Base-by-base conservation (phyloP, 148 eudicot genomes). In the Rhododendron henanense region DNA sequence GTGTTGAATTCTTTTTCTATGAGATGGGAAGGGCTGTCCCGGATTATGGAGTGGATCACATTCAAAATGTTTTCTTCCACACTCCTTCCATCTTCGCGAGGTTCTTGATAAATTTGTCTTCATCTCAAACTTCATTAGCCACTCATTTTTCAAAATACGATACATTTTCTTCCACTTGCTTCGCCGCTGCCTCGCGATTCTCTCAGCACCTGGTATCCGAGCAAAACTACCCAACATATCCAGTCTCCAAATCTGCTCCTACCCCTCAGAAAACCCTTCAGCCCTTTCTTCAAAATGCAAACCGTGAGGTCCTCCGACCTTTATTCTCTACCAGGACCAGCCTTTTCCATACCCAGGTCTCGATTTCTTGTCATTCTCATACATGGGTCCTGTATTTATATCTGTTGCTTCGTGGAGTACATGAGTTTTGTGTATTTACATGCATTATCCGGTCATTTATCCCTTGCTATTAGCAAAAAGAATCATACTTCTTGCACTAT, bases 271-370 rank as follows among this genome's bases (percentile, higher is more conserved):
- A 55, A 53, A 80, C 5, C 65, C 65, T 1, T 31, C 19, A 31
- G 18, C 18, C 57, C 25, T 10, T 33, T 31, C 35, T 51, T 31
- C 35, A 48, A 21, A 81, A 80, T 81, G 84, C 47, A 39, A 57
- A 79, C 51, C 25, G 1, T 74, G 3, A 15, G 80, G 9, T 86
- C 74, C 63, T 51, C 25, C 31, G 84, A 53, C 51, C 15, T 86
- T 51, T 50, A 41, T 1, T 39, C 78, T 75, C 73, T 75, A 33
- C 65, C 79, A 15, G 83, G 79, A 41, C 14, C 79, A 28, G 39
- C 10, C 33, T 73, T 73, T 35, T 76, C 88, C 55, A 21, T 74
- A n/a, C 41, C 85, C 14, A 86, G 88, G 88, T 82, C 75, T 37
- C 67, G 14, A 48, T 79, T 41, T 79, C 59, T 48, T 15, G 57